These are phyloP conservation scores for Huiozyma sinensis DNA, from an alignment of 805 yeast genomes.

Conservation along the genomic window DNA sequence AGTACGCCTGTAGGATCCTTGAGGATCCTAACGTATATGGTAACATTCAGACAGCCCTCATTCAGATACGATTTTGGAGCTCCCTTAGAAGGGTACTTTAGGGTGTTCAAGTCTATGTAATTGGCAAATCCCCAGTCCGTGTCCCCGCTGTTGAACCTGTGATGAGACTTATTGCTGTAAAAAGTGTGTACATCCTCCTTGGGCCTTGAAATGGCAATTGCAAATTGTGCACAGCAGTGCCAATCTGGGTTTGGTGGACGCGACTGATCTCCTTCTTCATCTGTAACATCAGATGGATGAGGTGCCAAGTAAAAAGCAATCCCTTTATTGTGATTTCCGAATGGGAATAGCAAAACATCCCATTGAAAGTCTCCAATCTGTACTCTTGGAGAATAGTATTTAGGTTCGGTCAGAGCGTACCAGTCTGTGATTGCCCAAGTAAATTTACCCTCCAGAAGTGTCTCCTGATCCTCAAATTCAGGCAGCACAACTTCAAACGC, in stretches of 20 bases:
- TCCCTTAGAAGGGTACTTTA: constrained; percentile 32
- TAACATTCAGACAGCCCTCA: constrained; percentile 52
- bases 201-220: constrained; percentile 77
- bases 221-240: constrained; percentile 89
- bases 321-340: constrained; percentile 50
- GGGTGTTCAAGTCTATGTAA: constrained; percentile 47
- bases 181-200: constrained; percentile 46
- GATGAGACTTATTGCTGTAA: constrained; percentile 55
- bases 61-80: constrained; percentile 34
- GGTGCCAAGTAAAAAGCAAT: constrained; percentile 79
- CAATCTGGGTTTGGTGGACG: constrained; percentile 41
- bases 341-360: constrained; percentile 68
- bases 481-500: constrained; percentile 16
- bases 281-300: constrained; percentile 26
- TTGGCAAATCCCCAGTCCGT: constrained; percentile 95
- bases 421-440: constrained; percentile 47
- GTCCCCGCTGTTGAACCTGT: constrained; percentile 64
- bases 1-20: constrained; percentile 89
- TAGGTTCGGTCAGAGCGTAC: constrained; percentile 33
- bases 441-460: constrained; percentile 26
- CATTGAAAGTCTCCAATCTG: constrained; percentile 54
- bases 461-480: constrained; percentile 14
- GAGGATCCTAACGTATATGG: constrained; percentile 66
- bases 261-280: constrained; percentile 16
- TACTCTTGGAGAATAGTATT: constrained; percentile 35